phyloP scores from a whole-genome alignment of 73 alveolate species.

The Paramecium sexaurelia region DNA sequence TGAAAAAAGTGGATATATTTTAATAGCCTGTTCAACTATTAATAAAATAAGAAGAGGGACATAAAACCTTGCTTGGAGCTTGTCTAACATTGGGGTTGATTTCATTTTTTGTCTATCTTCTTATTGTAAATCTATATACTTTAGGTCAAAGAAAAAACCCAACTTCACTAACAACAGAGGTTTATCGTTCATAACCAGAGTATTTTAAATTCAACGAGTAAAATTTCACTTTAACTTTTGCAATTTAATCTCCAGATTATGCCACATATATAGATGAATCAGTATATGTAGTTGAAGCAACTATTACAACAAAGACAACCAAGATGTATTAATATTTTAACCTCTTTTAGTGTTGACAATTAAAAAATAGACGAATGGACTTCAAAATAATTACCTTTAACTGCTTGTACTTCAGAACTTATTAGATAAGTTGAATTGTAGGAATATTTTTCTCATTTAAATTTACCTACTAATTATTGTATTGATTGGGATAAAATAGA shows the following conservation, averaged over 20 bases:
- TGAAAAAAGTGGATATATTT: conserved; percentile 3
- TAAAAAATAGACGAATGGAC: not conserved
- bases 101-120: not conserved
- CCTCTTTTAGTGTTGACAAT: not conserved
- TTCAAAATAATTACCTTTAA: not conserved
- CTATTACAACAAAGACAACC: not conserved
- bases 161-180: not conserved
- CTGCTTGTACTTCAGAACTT: conserved; percentile 21
- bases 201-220: not conserved
- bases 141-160: not conserved
- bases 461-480: conserved; percentile 10
- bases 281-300: not conserved
- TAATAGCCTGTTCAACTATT: conserved; percentile 27
- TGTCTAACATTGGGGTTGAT: not conserved
- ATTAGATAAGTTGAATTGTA: conserved; percentile 3
- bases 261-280: conserved; percentile 54
- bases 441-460: conserved; percentile 27
- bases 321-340: not conserved
- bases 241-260: not conserved
- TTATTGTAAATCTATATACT: not conserved
- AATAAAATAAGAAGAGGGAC: conserved; percentile 48
- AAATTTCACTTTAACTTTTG: conserved; percentile 19
- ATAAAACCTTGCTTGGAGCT: conserved; percentile 49
- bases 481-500: conserved; percentile 41
- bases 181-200: conserved; percentile 18